Percentiles rank a stretch among this genome's conserved stretches.
Conservation (phyloP, 2,329 filamentous ascomycete species). For the Phyllosticta ampelicida region DNA sequence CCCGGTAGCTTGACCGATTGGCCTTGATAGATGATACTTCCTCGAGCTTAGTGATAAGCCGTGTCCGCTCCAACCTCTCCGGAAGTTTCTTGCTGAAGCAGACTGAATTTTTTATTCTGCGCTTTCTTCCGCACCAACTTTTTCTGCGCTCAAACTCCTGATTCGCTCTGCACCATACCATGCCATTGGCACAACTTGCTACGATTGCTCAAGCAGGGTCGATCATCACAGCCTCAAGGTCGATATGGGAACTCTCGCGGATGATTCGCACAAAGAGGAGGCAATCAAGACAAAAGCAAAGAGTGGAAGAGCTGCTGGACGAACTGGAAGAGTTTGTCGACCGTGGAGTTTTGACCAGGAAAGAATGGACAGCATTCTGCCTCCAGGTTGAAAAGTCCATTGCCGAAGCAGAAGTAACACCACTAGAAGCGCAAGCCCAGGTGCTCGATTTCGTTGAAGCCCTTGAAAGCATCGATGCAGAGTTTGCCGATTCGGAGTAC, state of each 20-base stretch:
- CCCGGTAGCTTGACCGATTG: background rate
- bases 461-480: constrained; percentile 1
- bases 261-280: constrained; percentile 8
- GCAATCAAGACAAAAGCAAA: constrained; percentile 1
- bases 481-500: background rate
- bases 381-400: constrained; percentile 4
- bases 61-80: background rate
- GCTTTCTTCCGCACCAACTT: background rate
- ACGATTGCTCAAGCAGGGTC: constrained; percentile 7
- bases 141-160: background rate
- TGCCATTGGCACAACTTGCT: constrained; percentile 4
- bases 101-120: background rate
- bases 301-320: constrained; percentile 5
- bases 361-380: constrained; percentile 7
- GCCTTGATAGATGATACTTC: background rate
- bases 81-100: background rate
- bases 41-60: background rate
- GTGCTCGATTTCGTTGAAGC: constrained; percentile 8
- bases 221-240: constrained; percentile 1
- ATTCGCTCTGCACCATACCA: background rate
- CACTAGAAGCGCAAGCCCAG: constrained; percentile 6
- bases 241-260: constrained; percentile 7
- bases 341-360: constrained; percentile 6
- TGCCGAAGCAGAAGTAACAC: background rate
- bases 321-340: constrained; percentile 6